Base-by-base conservation (phyloP, 495 filamentous ascomycete species). In the Aspergillus sclerotioniger region DNA sequence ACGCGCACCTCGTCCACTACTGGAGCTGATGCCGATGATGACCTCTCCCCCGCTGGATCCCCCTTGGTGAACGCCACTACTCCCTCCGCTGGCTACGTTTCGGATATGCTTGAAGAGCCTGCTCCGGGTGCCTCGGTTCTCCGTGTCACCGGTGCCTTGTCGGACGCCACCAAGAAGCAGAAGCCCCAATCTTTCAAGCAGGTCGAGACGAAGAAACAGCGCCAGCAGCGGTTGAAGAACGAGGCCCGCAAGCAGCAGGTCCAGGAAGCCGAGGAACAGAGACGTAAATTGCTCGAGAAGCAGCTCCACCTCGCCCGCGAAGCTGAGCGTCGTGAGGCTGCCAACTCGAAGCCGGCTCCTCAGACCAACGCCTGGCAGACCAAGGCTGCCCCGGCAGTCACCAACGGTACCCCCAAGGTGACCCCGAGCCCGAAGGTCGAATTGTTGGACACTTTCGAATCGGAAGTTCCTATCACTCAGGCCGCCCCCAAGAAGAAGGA, bases 131-230 rank as follows among this genome's bases (percentile, higher is more conserved):
- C 90, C n/a, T 85, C 87, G 6, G 85, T 91, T 39, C 81, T 96
- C 35, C 86, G 89, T 19, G 73, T 96, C 45, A 92, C 87, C 44
- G 84, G 85, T 43, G 72, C 79, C 6, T 76, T 88, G 61, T 75
- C 75, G 44, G 81, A 84, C 62, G 71, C 83, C 45, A 87, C 85
- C 76, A 82, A 86, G 71, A 88, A 86, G 76, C 82, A 86, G 71
- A 88, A 88, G 77, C 63, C 76, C 55, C 77, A 81, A 66, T 79
- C 82, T 66, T 74, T 74, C 68, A 75, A 78, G 67, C 69, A 73
- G 52, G 80, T 78, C 12, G 88, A 92, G 74, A 89, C 86, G 25
- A 95, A 96, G 86, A 96, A 95, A 80, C 89, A 93, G 75, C 85
- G 91, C 50, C 90, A 94, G 76, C 90, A 94, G 74, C 82, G 84